Conservation (phyloP, 2,329 filamentous ascomycete species). For the Curvularia sp. region DNA sequence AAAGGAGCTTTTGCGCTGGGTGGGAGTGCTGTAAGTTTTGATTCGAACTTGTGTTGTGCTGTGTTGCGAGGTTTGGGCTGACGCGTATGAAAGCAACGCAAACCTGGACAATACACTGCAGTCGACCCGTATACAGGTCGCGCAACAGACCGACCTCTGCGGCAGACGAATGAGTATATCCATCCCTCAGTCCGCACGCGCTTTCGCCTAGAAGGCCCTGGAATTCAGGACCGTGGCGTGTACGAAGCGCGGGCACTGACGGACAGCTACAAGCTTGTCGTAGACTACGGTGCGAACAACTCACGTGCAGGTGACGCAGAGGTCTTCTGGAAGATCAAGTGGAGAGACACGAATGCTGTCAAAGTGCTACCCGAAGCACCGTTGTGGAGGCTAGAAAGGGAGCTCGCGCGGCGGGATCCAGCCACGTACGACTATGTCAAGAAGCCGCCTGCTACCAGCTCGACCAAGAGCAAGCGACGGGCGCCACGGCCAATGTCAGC, state of each 20-base stretch:
- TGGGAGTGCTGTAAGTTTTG: slow-evolving; percentile 48
- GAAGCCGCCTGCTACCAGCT: slow-evolving; percentile 42
- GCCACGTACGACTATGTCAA: slow-evolving; percentile 53
- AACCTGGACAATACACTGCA: slow-evolving; percentile 58
- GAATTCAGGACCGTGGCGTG: slow-evolving; percentile 53
- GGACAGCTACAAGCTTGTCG: slow-evolving; percentile 57
- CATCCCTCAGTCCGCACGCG: slow-evolving; percentile 59
- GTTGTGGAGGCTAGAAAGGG: slow-evolving; percentile 55
- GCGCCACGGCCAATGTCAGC: slow-evolving; percentile 26
- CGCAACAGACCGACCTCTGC: slow-evolving; percentile 54
- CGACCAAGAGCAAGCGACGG: slow-evolving; percentile 24
- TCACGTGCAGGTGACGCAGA: slow-evolving; percentile 46
- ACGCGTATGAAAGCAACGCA: slow-evolving; percentile 46
- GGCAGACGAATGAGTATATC: slow-evolving; percentile 61
- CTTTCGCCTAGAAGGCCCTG: slow-evolving; percentile 56
- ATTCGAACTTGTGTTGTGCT: neutral
- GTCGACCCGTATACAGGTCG: slow-evolving; percentile 55
- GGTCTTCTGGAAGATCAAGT: slow-evolving; percentile 54
- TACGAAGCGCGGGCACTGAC: slow-evolving; percentile 57
- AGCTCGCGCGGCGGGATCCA: slow-evolving; percentile 52
- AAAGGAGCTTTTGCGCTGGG: slow-evolving; percentile 58
- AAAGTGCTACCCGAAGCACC: slow-evolving; percentile 55
- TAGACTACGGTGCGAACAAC: slow-evolving; percentile 50
- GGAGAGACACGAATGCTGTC: slow-evolving; percentile 48
- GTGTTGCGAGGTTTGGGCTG: slow-evolving; percentile 1